A percentile compares a stretch with the other conserved stretches of the same genome.
These are phyloP conservation scores for Nakazawaea holstii DNA, from an alignment of 805 yeast genomes.

Conservation along the genomic window DNA sequence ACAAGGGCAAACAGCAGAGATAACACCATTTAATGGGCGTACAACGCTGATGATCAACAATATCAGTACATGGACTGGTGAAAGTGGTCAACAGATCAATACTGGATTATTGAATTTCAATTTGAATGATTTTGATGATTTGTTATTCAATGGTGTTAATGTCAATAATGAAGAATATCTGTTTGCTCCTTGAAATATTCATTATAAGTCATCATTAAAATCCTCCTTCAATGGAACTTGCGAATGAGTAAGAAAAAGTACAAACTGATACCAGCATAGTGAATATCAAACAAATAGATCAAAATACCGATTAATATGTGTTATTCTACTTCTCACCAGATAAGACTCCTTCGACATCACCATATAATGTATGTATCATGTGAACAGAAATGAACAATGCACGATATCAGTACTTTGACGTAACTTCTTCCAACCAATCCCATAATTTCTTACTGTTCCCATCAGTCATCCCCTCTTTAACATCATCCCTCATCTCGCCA, in stretches of 20 bases:
- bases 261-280: no score
- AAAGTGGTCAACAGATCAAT: slow-evolving; percentile 34
- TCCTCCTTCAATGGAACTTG: no score
- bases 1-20: slow-evolving; percentile 19
- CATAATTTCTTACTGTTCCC: slow-evolving; percentile 28
- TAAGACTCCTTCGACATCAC: background rate
- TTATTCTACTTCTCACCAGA: background rate
- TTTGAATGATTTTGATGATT: slow-evolving; percentile 9
- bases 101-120: slow-evolving; percentile 23
- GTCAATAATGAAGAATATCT: slow-evolving; percentile 7
- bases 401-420: background rate
- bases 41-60: slow-evolving; percentile 57
- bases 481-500: no score
- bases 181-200: slow-evolving; percentile 1
- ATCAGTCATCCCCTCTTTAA: slow-evolving; percentile 24
- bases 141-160: slow-evolving; percentile 6
- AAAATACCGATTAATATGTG: no score
- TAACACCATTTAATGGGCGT: slow-evolving; percentile 35
- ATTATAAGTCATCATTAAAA: no score
- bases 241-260: background rate
- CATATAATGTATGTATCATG: no score
- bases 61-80: slow-evolving; percentile 57
- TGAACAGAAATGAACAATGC: background rate
- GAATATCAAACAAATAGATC: no score
- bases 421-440: slow-evolving; percentile 18